Evolutionary conservation across 768 basidiomycete genomes (phyloP).

Genomic region (Pilatotrama ljubarskyi): DNA sequence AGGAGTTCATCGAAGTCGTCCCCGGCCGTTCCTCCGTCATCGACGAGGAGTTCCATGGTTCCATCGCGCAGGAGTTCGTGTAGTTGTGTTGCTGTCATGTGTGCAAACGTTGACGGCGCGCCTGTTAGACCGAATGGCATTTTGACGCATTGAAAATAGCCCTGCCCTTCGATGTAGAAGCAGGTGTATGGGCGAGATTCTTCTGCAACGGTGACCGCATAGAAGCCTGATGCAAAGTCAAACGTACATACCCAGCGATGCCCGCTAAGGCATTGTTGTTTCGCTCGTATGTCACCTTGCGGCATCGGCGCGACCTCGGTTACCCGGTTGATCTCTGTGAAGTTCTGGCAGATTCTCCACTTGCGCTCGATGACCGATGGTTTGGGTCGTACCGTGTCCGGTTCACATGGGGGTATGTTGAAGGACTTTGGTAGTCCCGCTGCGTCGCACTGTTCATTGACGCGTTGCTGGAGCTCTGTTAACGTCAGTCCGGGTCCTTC

Average conservation of each 20-base stretch:
- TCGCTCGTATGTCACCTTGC: slow-evolving; percentile 38
- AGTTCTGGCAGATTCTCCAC: slow-evolving; percentile 43
- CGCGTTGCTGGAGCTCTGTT: slow-evolving; percentile 35
- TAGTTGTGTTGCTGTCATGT: slow-evolving; percentile 19
- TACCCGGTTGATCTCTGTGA: slow-evolving; percentile 31
- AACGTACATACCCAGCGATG: slow-evolving; percentile 38
- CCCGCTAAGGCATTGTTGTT: slow-evolving; percentile 38
- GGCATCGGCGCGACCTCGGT: slow-evolving; percentile 25
- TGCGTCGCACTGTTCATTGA: slow-evolving; percentile 37
- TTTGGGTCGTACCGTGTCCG: background rate
- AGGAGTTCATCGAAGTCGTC: slow-evolving; percentile 35
- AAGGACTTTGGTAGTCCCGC: slow-evolving; percentile 26
- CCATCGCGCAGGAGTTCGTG: slow-evolving; percentile 7
- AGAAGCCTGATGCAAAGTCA: slow-evolving; percentile 43
- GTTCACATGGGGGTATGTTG: slow-evolving; percentile 28
- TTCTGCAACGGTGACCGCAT: slow-evolving; percentile 22
- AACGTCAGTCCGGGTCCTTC: slow-evolving; percentile 31
- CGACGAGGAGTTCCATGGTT: slow-evolving; percentile 38
- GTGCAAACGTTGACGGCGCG: slow-evolving; percentile 37
- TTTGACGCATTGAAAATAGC: slow-evolving; percentile 35
- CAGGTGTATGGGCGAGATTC: slow-evolving; percentile 27
- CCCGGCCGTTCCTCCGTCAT: slow-evolving; percentile 37
- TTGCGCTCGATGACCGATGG: slow-evolving; percentile 18
- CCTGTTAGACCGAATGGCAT: slow-evolving; percentile 47
- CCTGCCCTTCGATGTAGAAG: slow-evolving; percentile 41